phyloP scores from a whole-genome alignment of 129 eudicot species.

The Pittosporum tobira region DNA sequence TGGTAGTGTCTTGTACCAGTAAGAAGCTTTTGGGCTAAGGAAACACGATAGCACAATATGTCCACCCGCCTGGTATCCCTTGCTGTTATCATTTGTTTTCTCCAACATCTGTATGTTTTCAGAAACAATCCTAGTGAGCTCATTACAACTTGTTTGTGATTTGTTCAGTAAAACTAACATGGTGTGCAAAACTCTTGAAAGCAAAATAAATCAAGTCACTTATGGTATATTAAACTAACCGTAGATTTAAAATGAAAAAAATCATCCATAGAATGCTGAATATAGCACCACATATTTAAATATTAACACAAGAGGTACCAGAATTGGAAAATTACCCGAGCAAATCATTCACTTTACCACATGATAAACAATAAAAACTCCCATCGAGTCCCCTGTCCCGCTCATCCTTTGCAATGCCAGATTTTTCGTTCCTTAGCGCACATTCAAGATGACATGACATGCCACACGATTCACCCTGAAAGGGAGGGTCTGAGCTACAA shows the following conservation, averaged over 20 bases:
- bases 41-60: conserved; percentile 74
- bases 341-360: conserved; percentile 81
- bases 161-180: too few relatives aligned
- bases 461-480: conserved; percentile 56
- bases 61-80: conserved; percentile 91
- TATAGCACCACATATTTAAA: too few relatives aligned
- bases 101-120: conserved; percentile 60
- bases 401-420: conserved; percentile 50
- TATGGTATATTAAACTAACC: too few relatives aligned
- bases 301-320: not conserved
- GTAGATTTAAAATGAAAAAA: too few relatives aligned
- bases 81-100: conserved; percentile 65
- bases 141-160: not conserved
- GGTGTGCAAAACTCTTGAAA: too few relatives aligned
- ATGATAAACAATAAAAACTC: conserved; percentile 63
- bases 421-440: conserved; percentile 49
- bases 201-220: too few relatives aligned
- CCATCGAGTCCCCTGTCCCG: conserved; percentile 54
- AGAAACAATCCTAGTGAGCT: conserved; percentile 7
- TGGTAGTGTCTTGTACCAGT: conserved; percentile 38
- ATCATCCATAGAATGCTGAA: too few relatives aligned
- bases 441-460: conserved; percentile 84
- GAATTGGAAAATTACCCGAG: conserved; percentile 46
- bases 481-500: conserved; percentile 77
- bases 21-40: conserved; percentile 63